Conservation (phyloP, 306 rosid genomes). For the Vigna trinervia region DNA sequence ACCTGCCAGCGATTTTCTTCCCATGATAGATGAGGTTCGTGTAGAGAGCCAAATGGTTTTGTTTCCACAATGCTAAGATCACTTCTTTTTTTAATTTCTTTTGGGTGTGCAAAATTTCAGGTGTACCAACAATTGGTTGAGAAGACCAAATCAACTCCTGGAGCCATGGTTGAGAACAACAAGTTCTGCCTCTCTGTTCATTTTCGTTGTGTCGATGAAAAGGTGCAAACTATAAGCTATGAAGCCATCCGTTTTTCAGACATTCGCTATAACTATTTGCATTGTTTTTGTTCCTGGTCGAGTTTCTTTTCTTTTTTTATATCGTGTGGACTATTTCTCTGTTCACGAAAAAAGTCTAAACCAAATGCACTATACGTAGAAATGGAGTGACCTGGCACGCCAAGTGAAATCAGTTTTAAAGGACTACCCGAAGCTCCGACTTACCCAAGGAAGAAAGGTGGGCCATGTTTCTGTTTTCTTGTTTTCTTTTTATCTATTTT, state of each 20-base stretch:
- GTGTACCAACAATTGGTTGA: conserved; percentile 63
- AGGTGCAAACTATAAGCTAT: conserved; percentile 48
- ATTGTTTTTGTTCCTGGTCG: background rate
- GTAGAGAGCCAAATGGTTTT: conserved; percentile 38
- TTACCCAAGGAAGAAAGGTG: conserved; percentile 88
- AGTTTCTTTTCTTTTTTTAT: background rate
- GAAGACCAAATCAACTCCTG: conserved; percentile 70
- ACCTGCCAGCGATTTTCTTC: conserved; percentile 83
- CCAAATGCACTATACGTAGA: conserved; percentile 51
- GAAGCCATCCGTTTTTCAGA: background rate
- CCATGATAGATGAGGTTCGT: conserved; percentile 77
- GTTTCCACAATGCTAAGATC: background rate
- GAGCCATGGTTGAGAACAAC: conserved; percentile 83
- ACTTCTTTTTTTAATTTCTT: background rate
- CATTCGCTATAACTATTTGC: background rate
- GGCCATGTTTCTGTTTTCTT: conserved; percentile 35
- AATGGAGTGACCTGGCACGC: conserved; percentile 73
- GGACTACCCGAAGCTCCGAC: conserved; percentile 73
- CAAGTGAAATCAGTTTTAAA: conserved; percentile 77
- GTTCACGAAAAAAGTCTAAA: conserved; percentile 28
- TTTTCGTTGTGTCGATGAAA: conserved; percentile 87
- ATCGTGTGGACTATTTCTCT: background rate
- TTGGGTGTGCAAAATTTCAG: conserved; percentile 42
- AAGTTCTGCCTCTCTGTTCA: conserved; percentile 87
- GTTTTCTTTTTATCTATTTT: background rate